phyloP scores from a whole-genome alignment of 768 basidiomycete species.

The Pleurotus tuoliensis region DNA sequence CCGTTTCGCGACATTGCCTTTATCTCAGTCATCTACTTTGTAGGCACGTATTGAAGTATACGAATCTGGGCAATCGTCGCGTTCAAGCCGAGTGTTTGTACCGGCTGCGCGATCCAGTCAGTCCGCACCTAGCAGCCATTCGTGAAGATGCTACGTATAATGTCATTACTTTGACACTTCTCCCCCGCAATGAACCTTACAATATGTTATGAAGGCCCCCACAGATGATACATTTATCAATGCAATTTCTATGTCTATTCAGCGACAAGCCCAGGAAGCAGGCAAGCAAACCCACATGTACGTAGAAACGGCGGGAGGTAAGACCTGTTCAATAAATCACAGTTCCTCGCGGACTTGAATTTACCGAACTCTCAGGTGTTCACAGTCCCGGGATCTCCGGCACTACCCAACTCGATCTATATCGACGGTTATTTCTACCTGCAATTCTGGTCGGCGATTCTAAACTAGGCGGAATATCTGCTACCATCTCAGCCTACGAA shows the following conservation, averaged over 20 bases:
- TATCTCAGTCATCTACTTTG: background rate
- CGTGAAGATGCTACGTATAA: conserved; percentile 21
- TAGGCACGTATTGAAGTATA: conserved; percentile 67
- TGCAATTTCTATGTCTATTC: conserved; percentile 62
- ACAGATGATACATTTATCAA: conserved; percentile 65
- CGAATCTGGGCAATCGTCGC: conserved; percentile 31
- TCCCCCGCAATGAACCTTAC: background rate
- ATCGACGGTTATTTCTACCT: conserved; percentile 84
- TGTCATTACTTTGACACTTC: conserved; percentile 17
- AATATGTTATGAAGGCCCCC: conserved; percentile 31
- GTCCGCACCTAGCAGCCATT: conserved; percentile 84
- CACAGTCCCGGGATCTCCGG: conserved; percentile 87
- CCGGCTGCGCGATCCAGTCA: conserved; percentile 84
- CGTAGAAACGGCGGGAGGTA: conserved; percentile 95
- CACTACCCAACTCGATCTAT: conserved; percentile 79
- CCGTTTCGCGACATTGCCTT: background rate
- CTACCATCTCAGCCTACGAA: conserved; percentile 90
- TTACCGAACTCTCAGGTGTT: conserved; percentile 53
- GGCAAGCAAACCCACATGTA: conserved; percentile 56
- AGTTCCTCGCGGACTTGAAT: conserved; percentile 8
- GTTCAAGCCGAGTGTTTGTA: conserved; percentile 72
- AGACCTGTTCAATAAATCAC: conserved; percentile 20
- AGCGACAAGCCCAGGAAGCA: conserved; percentile 37
- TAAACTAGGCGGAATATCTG: conserved; percentile 88
- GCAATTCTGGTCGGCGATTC: conserved; percentile 86